Evolutionary conservation across 768 basidiomycete species (phyloP), one percentile per base, ranked within the genome.

Genomic region (Suillus variegatus): DNA sequence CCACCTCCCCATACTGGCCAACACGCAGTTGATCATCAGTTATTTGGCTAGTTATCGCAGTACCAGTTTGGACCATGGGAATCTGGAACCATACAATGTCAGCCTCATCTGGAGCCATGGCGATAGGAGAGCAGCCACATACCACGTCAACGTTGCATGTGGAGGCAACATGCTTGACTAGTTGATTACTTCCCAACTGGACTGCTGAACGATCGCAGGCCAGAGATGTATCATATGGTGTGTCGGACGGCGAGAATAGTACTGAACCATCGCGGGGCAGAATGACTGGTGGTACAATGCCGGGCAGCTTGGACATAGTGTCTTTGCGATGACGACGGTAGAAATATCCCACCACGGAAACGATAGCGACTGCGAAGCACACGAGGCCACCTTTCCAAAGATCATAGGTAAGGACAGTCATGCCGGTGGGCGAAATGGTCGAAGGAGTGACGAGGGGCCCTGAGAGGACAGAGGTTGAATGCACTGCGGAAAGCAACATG

Each of bases 321-420:
- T 7, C 54, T 36, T 55, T 55, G 32, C 35, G 54, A n/a, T 32
- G 54, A 36, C 54, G 54, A 36, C 54, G 54, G 32, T 55, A 55
- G 54, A 55, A 55, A 36, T 55, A 38, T 22, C 56, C 56, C 36
- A 38, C 56, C n/a, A 57, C 36, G 7, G 36, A 57, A 38, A 57
- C 13, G 56, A 57, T 57, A 57, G 56, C 56, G 8, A 57, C 56
- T 13, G 36, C 56, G 7, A 57, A 57, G 36, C 55, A 56, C n/a
- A 38, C 56, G 56, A 57, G 8, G n/a, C 35, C 36, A 38, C 36
- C 56, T 35, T 55, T 55, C 56, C 56, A 36, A 41, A 58, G 40
- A 38, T 58, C 22, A 41, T 55, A 35, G 32, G 57, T 36, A 58
- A 41, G 16, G 57, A 58, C 40, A 25, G 38, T 58, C 25, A 9